Percentiles rank a stretch among this genome's conserved stretches.
These are phyloP conservation scores for Dendrobium chrysotoxum DNA, from an alignment of 106 monocot genomes.

Conservation along the genomic window DNA sequence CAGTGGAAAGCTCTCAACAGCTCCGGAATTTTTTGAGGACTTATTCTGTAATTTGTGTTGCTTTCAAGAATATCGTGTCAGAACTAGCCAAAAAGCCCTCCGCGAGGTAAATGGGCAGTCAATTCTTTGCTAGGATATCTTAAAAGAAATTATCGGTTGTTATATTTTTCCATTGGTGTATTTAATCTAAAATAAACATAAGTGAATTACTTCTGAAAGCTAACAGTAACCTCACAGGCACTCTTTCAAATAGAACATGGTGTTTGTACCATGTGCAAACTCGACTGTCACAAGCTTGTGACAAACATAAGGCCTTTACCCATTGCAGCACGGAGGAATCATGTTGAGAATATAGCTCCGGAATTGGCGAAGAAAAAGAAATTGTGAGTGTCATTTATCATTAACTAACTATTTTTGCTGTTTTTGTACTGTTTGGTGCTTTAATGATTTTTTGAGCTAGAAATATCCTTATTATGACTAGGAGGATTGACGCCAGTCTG, in stretches of 20 bases:
- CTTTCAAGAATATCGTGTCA: conserved; percentile 66
- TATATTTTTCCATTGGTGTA: not conserved
- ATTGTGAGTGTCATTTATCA: conserved; percentile 41
- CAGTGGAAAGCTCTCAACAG: conserved; percentile 72
- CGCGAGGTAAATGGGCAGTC: conserved; percentile 46
- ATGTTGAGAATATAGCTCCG: conserved; percentile 66
- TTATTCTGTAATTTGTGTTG: conserved; percentile 81
- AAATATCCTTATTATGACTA: not conserved
- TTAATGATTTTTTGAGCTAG: not conserved
- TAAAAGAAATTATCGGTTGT: not conserved
- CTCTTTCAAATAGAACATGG: conserved; percentile 93
- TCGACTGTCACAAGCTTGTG: conserved; percentile 83
- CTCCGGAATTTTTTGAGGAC: conserved; percentile 94
- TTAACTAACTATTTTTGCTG: not conserved
- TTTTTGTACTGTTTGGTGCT: not conserved
- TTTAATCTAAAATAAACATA: not conserved
- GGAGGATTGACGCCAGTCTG: not conserved
- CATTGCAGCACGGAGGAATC: conserved; percentile 32
- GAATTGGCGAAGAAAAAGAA: conserved; percentile 56
- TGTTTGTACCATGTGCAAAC: conserved; percentile 62
- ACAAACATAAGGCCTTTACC: conserved; percentile 55
- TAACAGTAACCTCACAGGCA: conserved; percentile 30
- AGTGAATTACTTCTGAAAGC: not conserved
- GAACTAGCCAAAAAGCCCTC: conserved; percentile 72
- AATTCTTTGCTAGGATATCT: not conserved